Evolutionary conservation across 2,329 filamentous ascomycete species (phyloP).

Genomic region (Apiospora aurea): DNA sequence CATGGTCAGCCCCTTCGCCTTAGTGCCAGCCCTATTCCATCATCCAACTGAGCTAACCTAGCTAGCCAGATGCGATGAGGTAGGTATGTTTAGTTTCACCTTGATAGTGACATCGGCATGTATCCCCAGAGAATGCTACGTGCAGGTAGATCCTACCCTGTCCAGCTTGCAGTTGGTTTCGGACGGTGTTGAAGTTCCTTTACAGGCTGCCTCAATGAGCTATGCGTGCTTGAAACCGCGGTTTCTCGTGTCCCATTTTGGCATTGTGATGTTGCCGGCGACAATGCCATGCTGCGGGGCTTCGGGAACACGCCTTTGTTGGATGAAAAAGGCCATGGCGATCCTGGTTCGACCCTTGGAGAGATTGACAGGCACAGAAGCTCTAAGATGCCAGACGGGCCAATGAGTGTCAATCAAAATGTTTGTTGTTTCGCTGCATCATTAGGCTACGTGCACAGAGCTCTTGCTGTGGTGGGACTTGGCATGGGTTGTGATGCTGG

Average conservation of each 20-base stretch:
- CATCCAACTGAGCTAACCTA: not conserved
- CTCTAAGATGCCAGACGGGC: not conserved
- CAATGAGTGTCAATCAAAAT: not conserved
- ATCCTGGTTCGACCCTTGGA: slow-evolving; percentile 17
- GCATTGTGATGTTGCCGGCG: slow-evolving; percentile 9
- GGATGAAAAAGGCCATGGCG: not conserved
- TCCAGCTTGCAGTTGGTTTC: not conserved
- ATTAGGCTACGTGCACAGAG: slow-evolving; percentile 18
- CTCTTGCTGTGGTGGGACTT: slow-evolving; percentile 8
- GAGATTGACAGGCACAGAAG: slow-evolving; percentile 16
- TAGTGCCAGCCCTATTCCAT: not conserved
- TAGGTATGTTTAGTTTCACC: not conserved
- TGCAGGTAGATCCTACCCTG: not conserved
- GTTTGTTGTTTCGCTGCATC: slow-evolving; percentile 6
- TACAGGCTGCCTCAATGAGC: not conserved
- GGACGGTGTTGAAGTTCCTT: not conserved
- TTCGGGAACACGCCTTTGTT: slow-evolving; percentile 9
- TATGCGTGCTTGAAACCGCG: not conserved
- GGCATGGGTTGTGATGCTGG: slow-evolving; percentile 7
- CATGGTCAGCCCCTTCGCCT: slow-evolving; percentile 1
- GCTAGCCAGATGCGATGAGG: not conserved
- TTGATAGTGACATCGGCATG: not conserved
- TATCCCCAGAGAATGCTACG: not conserved
- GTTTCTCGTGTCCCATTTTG: slow-evolving; percentile 15
- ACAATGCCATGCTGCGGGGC: slow-evolving; percentile 19